Base-by-base conservation (phyloP, 805 yeast genomes). In the Myxozyma neotropica region DNA sequence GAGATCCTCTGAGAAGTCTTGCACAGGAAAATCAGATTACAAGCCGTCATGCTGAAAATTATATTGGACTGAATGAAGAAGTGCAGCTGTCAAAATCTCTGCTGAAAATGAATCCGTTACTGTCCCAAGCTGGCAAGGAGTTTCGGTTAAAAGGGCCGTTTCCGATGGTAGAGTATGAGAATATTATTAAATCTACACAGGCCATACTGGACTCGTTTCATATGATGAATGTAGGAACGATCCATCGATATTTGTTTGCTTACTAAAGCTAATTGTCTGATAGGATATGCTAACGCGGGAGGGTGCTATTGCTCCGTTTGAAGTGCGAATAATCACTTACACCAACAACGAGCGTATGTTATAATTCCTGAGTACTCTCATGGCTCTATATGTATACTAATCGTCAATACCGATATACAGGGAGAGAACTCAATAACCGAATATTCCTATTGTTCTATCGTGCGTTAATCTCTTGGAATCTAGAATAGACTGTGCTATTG, bases 141-240 rank as follows among this genome's bases (percentile, higher is more conserved):
- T 76, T 86, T 54, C 77, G 96, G 47, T 73, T 89, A 57, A 86
- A 88, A 67, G 96, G 96, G 0, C 78, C 80, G 13, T 89, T 88
- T 65, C 89, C 92, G 1, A 69, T 71, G 1, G 74, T 71, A 2
- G 75, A 77, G 0, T 89, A 85, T 71, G 74, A 76, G 43, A 75
- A 72, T 39, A 70, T 89, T 23, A 69, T 89, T 21, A 71, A 72
- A 12, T 73, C 82, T 1, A 87, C 94, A 0, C 84, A 86, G 47
- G 78, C 78, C 33, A 86, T 89, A 27, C 75, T 89, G 24, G 93
- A 89, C 68, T 84, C 91, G 0, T 85, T 82, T 69, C 92, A 87
- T 71, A 88, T 88, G 67, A 77, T 89, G 74, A 83, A 82, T 62
- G 81, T 85, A 29, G 15, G 50, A 13, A 12, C 40, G n/a, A 4